A percentile compares a stretch with the other conserved stretches of the same genome.
Evolutionary conservation across 768 basidiomycete species (phyloP).

Genomic region (Dacryopinax primogenitus): DNA sequence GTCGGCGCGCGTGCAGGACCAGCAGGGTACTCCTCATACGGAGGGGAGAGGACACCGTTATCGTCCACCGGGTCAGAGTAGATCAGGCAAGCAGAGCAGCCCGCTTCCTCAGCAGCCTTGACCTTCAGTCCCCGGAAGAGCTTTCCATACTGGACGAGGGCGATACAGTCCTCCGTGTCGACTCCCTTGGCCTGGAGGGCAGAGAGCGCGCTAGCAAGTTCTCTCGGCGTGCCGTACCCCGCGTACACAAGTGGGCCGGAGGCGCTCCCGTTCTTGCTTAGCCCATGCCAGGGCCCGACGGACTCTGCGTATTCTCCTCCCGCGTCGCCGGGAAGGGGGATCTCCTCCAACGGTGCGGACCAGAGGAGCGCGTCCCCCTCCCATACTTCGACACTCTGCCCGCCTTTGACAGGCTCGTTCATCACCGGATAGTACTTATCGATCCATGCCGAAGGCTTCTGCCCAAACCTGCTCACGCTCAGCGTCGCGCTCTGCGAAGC

Average conservation of each 20-base stretch:
- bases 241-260: slow-evolving; percentile 61
- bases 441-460: slow-evolving; percentile 58
- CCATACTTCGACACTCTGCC: slow-evolving; percentile 41
- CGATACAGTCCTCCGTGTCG: slow-evolving; percentile 64
- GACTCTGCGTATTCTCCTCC: slow-evolving; percentile 52
- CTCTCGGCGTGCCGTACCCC: slow-evolving; percentile 64
- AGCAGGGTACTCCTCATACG: slow-evolving; percentile 53
- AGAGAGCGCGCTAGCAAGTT: slow-evolving; percentile 39
- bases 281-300: slow-evolving; percentile 76
- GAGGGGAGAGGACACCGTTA: slow-evolving; percentile 61
- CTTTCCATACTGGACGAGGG: slow-evolving; percentile 40
- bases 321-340: slow-evolving; percentile 59
- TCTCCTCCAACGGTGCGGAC: slow-evolving; percentile 61
- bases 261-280: slow-evolving; percentile 64
- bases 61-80: slow-evolving; percentile 71
- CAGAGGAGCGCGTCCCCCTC: slow-evolving; percentile 42
- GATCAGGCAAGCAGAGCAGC: slow-evolving; percentile 47
- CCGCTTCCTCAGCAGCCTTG: slow-evolving; percentile 69
- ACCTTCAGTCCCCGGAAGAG: slow-evolving; percentile 81
- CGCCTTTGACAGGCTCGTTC: slow-evolving; percentile 61
- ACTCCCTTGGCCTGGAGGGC: slow-evolving; percentile 43
- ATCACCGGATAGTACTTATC: slow-evolving; percentile 80
- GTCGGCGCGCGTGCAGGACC: slow-evolving; percentile 82
- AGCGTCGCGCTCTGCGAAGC: slow-evolving; percentile 58
- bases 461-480: slow-evolving; percentile 30